phyloP scores from a whole-genome alignment of 306 rosid genomes.

The Casuarina equisetifolia region DNA sequence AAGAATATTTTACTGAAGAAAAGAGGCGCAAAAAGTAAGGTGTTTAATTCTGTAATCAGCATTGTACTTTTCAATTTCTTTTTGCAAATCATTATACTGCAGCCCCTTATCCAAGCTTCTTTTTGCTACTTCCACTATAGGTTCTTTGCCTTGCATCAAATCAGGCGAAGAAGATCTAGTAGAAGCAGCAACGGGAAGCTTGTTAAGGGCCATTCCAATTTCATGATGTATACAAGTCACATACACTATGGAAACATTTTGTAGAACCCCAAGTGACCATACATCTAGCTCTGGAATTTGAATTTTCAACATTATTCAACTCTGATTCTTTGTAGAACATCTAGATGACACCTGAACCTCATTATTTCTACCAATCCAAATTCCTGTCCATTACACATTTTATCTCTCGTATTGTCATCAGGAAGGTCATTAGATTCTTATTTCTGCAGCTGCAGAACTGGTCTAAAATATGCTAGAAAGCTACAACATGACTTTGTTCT shows the following conservation, averaged over 20 bases:
- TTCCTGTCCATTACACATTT: background rate
- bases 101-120: conserved; percentile 69
- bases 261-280: background rate
- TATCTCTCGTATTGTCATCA: background rate
- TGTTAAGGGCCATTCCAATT: conserved; percentile 39
- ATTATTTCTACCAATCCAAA: background rate
- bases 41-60: conserved; percentile 10
- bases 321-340: background rate
- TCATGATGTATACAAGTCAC: conserved; percentile 26
- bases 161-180: conserved; percentile 76
- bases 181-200: conserved; percentile 99
- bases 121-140: conserved; percentile 93
- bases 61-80: background rate
- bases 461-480: background rate
- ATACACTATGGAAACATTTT: conserved; percentile 11
- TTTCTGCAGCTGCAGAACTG: background rate
- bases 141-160: conserved; percentile 58
- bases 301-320: background rate
- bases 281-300: background rate
- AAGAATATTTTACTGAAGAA: conserved; percentile 8
- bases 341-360: background rate
- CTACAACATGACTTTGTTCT: no score
- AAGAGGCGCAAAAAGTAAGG: conserved; percentile 21
- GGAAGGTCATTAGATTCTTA: background rate
- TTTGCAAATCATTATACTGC: conserved; percentile 17